These are phyloP conservation scores for Nemania serpens DNA, from an alignment of 2,329 filamentous ascomycete species.

Conservation along the genomic window DNA sequence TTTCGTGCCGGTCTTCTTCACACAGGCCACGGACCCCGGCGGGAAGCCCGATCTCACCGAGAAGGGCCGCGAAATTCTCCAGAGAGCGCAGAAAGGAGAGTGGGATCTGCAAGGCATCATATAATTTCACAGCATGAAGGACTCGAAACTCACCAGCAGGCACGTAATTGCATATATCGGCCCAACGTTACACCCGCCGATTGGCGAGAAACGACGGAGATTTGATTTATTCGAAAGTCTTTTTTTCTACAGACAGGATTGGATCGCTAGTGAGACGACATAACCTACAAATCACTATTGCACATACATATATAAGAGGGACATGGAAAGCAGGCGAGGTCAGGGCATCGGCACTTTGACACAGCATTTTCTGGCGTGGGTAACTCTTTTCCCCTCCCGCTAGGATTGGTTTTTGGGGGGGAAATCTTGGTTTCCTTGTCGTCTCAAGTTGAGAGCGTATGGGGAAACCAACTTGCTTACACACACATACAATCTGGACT, in stretches of 20 bases:
- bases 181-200: constrained; percentile 8
- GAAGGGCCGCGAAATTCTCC: constrained; percentile 56
- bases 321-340: constrained; percentile 7
- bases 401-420: too few relatives aligned
- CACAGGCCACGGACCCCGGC: constrained; percentile 58
- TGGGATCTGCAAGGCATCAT: constrained; percentile 56
- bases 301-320: constrained; percentile 18
- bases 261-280: constrained; percentile 21
- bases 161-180: constrained; percentile 10
- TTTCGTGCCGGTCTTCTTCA: constrained; percentile 91
- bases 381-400: neutral
- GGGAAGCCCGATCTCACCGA: constrained; percentile 61
- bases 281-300: constrained; percentile 22
- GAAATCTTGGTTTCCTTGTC: too few relatives aligned
- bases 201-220: neutral
- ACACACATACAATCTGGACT: neutral
- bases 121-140: constrained; percentile 24
- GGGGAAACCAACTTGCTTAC: neutral
- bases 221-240: constrained; percentile 24
- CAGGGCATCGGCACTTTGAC: constrained; percentile 17
- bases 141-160: constrained; percentile 1
- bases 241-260: constrained; percentile 15
- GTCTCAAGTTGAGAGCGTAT: neutral
- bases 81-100: constrained; percentile 57
- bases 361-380: constrained; percentile 16